Evolutionary conservation across 495 filamentous ascomycete genomes (phyloP), one percentile per base, ranked within the genome.

Genomic region (Glarea lozoyensis): DNA sequence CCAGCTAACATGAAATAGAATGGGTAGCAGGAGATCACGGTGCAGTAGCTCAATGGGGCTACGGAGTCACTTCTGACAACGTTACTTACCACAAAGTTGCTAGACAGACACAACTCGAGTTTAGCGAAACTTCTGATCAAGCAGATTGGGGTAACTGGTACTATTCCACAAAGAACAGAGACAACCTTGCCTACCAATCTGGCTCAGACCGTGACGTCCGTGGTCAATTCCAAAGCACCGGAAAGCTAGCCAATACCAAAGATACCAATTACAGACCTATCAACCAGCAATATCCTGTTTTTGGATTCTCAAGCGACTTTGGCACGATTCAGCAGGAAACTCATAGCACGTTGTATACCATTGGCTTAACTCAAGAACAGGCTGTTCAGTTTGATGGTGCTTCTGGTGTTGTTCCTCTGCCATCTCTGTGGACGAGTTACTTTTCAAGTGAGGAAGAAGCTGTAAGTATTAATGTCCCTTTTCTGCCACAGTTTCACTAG

Each of bases 81-180:
- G 55, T 76, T 16, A 46, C 53, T 3, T 74, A 65, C 35, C 73
- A 70, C 63, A 68, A 67, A 30, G 70, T 95, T 34, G 74, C 65
- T 38, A 72, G 79, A 37, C 62, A 75, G 41, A 65, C 61, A 6
- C 82, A 94, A 59, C 56, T 75, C 25, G 56, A 74, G n/a, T 76
- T 93, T 23, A 72, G 75, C 2, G 89, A 63, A 20, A 84, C 94
- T 50, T 79, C 79, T 30, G 40, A 53, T 17, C 45, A 49, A 45
- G 75, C 84, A 0, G 85, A 93, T 67, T 97, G 89, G 89, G 89
- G 89, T 0, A 78, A 75, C 32, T 76, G 92, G 57, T 84, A 88
- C 60, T 85, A 70, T 42, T 59, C 83, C 18, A 88, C 78, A 12
- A 25, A n/a, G 27, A 37, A 24, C 19, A 24, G 23, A 1, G 1